phyloP scores from a whole-genome alignment of 768 basidiomycete species.

The Tricholoma sp. region DNA sequence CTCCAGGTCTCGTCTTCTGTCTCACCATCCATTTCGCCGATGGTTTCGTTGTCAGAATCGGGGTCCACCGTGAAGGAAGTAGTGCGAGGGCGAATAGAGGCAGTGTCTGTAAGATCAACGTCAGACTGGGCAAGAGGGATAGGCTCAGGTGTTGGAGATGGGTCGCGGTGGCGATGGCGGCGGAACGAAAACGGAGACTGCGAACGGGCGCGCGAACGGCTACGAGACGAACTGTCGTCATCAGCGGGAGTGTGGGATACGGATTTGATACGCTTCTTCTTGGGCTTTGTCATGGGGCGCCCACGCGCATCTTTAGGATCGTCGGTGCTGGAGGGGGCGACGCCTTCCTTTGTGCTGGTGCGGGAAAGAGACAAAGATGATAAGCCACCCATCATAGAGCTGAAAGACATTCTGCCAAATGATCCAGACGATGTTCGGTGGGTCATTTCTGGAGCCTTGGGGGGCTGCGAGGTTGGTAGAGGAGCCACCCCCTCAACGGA shows the following conservation, averaged over 20 bases:
- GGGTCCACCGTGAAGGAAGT: conserved; percentile 54
- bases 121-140: conserved; percentile 59
- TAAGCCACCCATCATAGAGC: conserved; percentile 66
- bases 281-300: conserved; percentile 36
- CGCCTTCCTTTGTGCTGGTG: conserved; percentile 37
- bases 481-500: conserved; percentile 20
- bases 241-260: conserved; percentile 41
- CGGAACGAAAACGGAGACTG: conserved; percentile 78
- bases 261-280: conserved; percentile 41
- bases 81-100: conserved; percentile 49
- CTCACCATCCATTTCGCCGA: conserved; percentile 46
- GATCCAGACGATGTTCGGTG: conserved; percentile 36
- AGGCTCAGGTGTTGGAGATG: conserved; percentile 52
- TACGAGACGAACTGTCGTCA: conserved; percentile 39
- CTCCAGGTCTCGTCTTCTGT: conserved; percentile 57
- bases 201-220: conserved; percentile 60
- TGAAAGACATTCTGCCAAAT: conserved; percentile 56
- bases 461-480: conserved; percentile 14
- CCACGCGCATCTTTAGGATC: conserved; percentile 44
- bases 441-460: conserved; percentile 32
- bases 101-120: conserved; percentile 53
- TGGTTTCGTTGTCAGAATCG: conserved; percentile 61
- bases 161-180: conserved; percentile 54
- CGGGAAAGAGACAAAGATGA: conserved; percentile 61
- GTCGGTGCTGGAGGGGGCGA: conserved; percentile 30